Base-by-base conservation (phyloP, 139 green algal genomes). In the Pleodorina starrii region DNA sequence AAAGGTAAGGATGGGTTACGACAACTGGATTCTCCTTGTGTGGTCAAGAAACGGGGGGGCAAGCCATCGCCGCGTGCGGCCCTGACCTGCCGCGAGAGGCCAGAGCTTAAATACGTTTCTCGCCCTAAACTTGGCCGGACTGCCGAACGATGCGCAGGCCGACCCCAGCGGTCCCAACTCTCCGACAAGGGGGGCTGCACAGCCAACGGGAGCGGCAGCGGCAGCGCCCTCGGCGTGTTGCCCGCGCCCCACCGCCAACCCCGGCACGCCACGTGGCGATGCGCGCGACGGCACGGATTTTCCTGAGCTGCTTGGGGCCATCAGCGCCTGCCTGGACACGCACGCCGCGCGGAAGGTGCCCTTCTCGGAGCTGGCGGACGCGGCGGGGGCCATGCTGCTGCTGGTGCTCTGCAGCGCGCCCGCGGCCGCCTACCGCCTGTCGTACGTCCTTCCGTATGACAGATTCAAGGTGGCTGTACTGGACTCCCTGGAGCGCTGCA, bases 401-500 rank as follows among this genome's bases (percentile, higher is more conserved):
- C 79, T 86, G 57, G 79, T 86, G 27, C 59, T 86, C 57, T 86
- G 57, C 57, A 86, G 79, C 79, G 57, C 79, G 21, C 79, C 79
- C 27, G 79, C 57, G 0, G 51, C 40, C 0, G 79, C 79, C 29
- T 86, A 75, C n/a, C 57, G 79, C 48, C 5, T 50, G 40, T 86
- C 79, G 29, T 86, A 86, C 42, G n/a, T 86, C 0, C 54, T 86
- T 21, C 79, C 79, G 10, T 75, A 57, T 40, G 79, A 86, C n/a
- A 11, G 59, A 2, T 86, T 73, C 40, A 59, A 75, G 42, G 79
- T 75, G 6, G 79, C 59, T 29, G 79, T 86, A 25, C 38, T 86
- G 59, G 57, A 86, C 40, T 59, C 40, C 9, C 40, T 86, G 57
- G 79, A 86, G 11, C 79, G 59, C 40, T 86, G 79, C 59, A 25